phyloP scores from a whole-genome alignment of 176 grass and related monocot genomes.

The Ensete glaucum region DNA sequence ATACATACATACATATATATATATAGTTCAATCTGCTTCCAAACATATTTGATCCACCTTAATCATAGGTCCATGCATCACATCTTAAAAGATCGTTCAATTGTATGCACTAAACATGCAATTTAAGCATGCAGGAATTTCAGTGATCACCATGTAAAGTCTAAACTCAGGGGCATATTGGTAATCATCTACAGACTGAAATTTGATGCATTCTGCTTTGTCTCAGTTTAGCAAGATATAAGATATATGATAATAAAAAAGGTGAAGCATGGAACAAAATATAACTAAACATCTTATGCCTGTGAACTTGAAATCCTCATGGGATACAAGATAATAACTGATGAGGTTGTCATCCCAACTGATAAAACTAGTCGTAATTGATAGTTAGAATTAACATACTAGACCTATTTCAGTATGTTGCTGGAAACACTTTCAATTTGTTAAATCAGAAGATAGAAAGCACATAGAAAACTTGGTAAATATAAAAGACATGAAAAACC shows the following conservation, averaged over 20 bases:
- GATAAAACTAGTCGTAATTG: background rate
- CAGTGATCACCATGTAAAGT: too few species aligned
- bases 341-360: too few species aligned
- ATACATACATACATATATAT: too few species aligned
- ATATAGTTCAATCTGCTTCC: too few species aligned
- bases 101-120: too few species aligned
- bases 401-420: background rate
- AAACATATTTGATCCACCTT: too few species aligned
- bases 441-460: background rate
- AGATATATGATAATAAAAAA: background rate
- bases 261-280: background rate
- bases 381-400: background rate
- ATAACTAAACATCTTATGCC: background rate
- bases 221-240: background rate
- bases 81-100: too few species aligned
- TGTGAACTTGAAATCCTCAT: background rate
- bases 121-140: too few species aligned
- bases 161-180: too few species aligned
- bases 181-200: too few species aligned
- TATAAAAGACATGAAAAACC: background rate
- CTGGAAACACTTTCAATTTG: background rate
- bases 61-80: too few species aligned
- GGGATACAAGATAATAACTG: background rate
- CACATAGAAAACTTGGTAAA: background rate
- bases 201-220: background rate